These are phyloP conservation scores for Blepharisma undulans DNA, from an alignment of 169 alveolate genomes.

Conservation along the genomic window DNA sequence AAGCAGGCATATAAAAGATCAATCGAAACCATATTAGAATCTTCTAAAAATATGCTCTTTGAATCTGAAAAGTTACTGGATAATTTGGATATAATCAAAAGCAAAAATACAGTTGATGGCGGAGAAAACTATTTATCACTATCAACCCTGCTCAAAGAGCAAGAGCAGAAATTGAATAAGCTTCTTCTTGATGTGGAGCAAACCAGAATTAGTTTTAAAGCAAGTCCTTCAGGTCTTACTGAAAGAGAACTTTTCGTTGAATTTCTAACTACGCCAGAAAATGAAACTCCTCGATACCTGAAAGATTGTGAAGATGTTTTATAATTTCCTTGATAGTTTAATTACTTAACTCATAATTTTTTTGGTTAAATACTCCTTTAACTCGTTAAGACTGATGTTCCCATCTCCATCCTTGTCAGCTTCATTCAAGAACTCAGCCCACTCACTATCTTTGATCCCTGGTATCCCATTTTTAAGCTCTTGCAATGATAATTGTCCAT, in stretches of 20 bases:
- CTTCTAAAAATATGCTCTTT: background rate
- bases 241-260: background rate
- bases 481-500: background rate
- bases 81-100: background rate
- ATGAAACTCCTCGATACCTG: background rate
- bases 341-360: background rate
- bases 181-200: background rate
- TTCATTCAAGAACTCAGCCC: background rate
- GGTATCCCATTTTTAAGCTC: background rate
- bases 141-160: background rate
- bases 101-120: background rate
- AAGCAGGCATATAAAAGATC: background rate
- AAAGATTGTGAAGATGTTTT: background rate
- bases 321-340: background rate
- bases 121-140: background rate
- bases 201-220: background rate
- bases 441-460: background rate
- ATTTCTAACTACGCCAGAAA: background rate
- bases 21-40: background rate
- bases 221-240: background rate
- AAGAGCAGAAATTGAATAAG: background rate
- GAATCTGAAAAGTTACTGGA: background rate
- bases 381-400: background rate
- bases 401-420: constrained; percentile 14
- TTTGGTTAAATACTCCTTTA: background rate